These are phyloP conservation scores for Penicillium sp. DNA, from an alignment of 2,329 filamentous ascomycete species.

Conservation along the genomic window DNA sequence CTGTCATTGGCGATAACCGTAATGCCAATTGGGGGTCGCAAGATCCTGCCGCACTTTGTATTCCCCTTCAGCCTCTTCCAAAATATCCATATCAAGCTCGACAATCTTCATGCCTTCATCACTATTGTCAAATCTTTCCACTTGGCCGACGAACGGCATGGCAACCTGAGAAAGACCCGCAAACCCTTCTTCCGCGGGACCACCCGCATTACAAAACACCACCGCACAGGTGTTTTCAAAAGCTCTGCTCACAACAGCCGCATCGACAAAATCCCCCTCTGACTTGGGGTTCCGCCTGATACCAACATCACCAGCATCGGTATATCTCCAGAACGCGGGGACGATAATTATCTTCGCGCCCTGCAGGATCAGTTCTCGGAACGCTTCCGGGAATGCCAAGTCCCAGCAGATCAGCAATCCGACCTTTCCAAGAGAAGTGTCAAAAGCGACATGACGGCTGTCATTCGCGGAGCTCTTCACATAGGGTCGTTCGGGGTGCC, in stretches of 20 bases:
- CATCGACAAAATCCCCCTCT: constrained; percentile 56
- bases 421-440: constrained; percentile 57
- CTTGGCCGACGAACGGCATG: constrained; percentile 55
- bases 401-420: constrained; percentile 62
- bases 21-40: constrained; percentile 13
- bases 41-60: constrained; percentile 43
- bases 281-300: constrained; percentile 52
- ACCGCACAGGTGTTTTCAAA: constrained; percentile 63
- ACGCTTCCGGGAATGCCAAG: constrained; percentile 61
- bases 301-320: constrained; percentile 53
- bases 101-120: constrained; percentile 59
- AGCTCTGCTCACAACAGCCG: constrained; percentile 54
- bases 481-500: constrained; percentile 8
- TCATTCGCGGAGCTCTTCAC: constrained; percentile 8
- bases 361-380: constrained; percentile 55
- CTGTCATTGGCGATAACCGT: constrained; percentile 10
- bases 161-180: constrained; percentile 58
- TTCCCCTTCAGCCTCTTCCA: constrained; percentile 49
- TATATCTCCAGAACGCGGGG: constrained; percentile 55
- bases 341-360: constrained; percentile 60
- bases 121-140: constrained; percentile 53
- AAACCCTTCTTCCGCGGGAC: constrained; percentile 55
- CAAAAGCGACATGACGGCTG: constrained; percentile 5
- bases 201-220: constrained; percentile 60
- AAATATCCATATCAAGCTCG: constrained; percentile 52